Base-by-base conservation (phyloP, 768 basidiomycete genomes). In the Royoungia palumana region DNA sequence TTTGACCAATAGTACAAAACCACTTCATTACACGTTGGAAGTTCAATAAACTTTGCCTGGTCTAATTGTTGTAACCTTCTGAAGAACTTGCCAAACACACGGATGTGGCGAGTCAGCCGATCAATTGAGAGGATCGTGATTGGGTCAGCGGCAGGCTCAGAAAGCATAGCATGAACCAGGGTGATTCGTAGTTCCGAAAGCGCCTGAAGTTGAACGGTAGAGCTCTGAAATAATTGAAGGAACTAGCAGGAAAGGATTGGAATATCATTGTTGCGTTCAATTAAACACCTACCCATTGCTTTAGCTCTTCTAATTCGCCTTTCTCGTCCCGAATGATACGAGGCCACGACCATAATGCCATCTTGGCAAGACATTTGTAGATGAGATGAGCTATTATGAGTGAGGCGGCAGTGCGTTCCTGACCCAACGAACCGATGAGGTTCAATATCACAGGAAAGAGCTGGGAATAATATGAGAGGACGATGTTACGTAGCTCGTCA, bases 1-100 rank as follows among this genome's bases (percentile, higher is more conserved):
- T 87, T 82, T 25, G 76, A 78, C 90, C 90, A 93, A 61, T 90
- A 91, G 57, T 81, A 91, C 24, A 89, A 70, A 42, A 93, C 78
- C 21, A 90, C 63, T 46, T 85, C 81, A 25, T 75, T 77, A 57
- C 83, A 88, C 37, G 70, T 65, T 2, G 87, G 83, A 20, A 91
- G 68, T 35, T 69, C 64, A 6, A 84, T 76, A 60, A 93, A 92
- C 17, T 79, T 79, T 35, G 71, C 49, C 17, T 71, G 57, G 10
- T 77, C 73, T 17, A 85, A 73, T 58, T 86, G 82, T 53, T 90
- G 85, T 55, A 91, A 59, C 27, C 85, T 76, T 39, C 87, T 75
- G 71, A 90, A 92, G 59, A 86, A 83, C 65, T 91, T 92, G 13
- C 89, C 91, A 57, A 89, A 84, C 27, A 79, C 63, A 36, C 78